Percentiles rank a stretch among this genome's conserved stretches.
These are phyloP conservation scores for Arabis hirsuta DNA, from an alignment of 345 rosid genomes.

Conservation along the genomic window DNA sequence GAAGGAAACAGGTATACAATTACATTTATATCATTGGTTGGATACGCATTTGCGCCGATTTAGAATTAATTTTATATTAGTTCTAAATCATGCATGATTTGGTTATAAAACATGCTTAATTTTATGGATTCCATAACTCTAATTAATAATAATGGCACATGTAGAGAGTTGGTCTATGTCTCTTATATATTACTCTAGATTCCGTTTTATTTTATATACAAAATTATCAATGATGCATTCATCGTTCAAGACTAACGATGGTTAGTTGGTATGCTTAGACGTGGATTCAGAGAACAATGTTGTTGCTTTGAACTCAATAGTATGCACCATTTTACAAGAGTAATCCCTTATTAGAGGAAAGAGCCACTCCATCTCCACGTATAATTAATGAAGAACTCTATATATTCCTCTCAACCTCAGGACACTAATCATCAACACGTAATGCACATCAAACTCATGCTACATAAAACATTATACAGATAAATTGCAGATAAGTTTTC, in stretches of 20 bases:
- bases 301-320: conserved; percentile 19
- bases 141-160: too few relatives aligned
- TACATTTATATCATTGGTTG: background rate
- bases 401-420: conserved; percentile 15
- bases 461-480: conserved; percentile 27
- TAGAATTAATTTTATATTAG: background rate
- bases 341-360: too few relatives aligned
- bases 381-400: too few relatives aligned
- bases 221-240: conserved; percentile 64
- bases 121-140: too few relatives aligned
- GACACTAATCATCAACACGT: conserved; percentile 13
- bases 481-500: background rate
- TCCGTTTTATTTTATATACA: too few relatives aligned
- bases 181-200: too few relatives aligned
- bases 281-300: conserved; percentile 54
- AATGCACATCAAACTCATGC: conserved; percentile 14
- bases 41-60: background rate
- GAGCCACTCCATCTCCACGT: too few relatives aligned
- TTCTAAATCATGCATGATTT: background rate
- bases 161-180: too few relatives aligned
- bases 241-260: conserved; percentile 49
- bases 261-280: conserved; percentile 66
- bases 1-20: conserved; percentile 69
- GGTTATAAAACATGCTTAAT: too few relatives aligned
- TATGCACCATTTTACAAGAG: too few relatives aligned